Evolutionary conservation across 768 basidiomycete species (phyloP).

Genomic region (Phanerochaete carnosa): DNA sequence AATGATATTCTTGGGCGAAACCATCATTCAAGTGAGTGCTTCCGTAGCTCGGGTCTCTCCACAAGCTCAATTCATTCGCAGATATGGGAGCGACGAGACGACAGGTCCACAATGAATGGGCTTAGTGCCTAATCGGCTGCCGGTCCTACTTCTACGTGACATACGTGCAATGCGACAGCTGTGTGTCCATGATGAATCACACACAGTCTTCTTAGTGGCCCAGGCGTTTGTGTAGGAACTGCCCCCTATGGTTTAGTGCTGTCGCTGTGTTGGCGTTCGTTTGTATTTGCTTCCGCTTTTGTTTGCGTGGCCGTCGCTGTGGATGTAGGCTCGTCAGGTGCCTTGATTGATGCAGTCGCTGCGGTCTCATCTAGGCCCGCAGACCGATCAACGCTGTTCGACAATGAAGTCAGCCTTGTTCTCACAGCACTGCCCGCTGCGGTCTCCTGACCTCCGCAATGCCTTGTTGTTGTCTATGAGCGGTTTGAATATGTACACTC

Average conservation of each 20-base stretch:
- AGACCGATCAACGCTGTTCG: constrained; percentile 3
- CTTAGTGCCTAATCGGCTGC: neutral
- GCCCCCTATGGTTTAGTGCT: neutral
- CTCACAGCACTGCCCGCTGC: neutral
- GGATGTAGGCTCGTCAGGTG: neutral
- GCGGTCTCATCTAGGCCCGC: neutral
- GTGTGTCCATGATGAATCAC: neutral
- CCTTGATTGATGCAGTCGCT: neutral
- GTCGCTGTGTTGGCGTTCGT: neutral
- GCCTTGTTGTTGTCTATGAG: constrained; percentile 22
- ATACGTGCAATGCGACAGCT: neutral
- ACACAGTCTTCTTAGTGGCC: neutral
- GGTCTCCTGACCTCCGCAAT: neutral
- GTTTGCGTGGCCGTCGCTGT: neutral
- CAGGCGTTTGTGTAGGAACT: neutral
- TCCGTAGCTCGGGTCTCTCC: neutral
- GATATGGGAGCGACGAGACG: constrained; percentile 29
- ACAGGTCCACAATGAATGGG: constrained; percentile 9
- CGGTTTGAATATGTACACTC: constrained; percentile 66
- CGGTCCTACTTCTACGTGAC: neutral
- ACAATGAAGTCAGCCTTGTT: neutral
- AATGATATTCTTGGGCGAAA: constrained; percentile 97
- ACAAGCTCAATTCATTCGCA: constrained; percentile 4
- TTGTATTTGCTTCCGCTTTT: neutral
- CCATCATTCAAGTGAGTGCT: constrained; percentile 78